Evolutionary conservation across 768 basidiomycete genomes (phyloP), one percentile per base, ranked within the genome.

Genomic region (Mycena pura): DNA sequence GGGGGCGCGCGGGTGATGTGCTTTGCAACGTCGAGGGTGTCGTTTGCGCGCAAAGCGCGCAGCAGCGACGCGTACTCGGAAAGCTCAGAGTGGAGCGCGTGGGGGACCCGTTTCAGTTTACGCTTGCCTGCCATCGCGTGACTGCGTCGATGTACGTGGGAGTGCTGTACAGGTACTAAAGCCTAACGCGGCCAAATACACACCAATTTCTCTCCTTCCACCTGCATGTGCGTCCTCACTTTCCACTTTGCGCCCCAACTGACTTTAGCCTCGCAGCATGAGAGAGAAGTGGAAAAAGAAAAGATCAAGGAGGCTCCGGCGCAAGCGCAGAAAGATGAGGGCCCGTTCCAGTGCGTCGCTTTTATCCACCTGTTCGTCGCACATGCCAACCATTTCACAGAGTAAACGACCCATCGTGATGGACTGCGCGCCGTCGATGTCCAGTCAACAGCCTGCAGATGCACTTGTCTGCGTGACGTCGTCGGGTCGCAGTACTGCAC

Each of bases 261-360:
- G 31, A 63, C 43, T 46, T 43, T 4, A 5, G 14, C 24, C 22
- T 28, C 11, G 6, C 36, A 90, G 86, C 66, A 94, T 93, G 92
- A 92, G 92, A 91, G 92, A 93, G 79, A 94, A 94, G 89, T 94
- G 92, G 92, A 93, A 93, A 88, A 95, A 95, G 82, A 95, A 95
- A 85, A 86, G 92, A 75, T 92, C 92, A 66, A 88, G 92, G 76
- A 91, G 93, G 75, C 93, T 95, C 82, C 85, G 93, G 75, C 90
- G 92, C 79, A 95, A 95, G 74, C 91, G 92, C 84, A 89, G 92
- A 90, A 95, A 95, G 86, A 94, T 94, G 92, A 87, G 92, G 77
- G 92, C 92, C 65, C 92, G 92, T 79, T 94, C 92, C 84, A 94
- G 92, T 94, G 69, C 67, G 92, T 89, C 40, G 2, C 49, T 15